Evolutionary conservation across 495 filamentous ascomycete species (phyloP).

Genomic region (Penicillium pulvis): DNA sequence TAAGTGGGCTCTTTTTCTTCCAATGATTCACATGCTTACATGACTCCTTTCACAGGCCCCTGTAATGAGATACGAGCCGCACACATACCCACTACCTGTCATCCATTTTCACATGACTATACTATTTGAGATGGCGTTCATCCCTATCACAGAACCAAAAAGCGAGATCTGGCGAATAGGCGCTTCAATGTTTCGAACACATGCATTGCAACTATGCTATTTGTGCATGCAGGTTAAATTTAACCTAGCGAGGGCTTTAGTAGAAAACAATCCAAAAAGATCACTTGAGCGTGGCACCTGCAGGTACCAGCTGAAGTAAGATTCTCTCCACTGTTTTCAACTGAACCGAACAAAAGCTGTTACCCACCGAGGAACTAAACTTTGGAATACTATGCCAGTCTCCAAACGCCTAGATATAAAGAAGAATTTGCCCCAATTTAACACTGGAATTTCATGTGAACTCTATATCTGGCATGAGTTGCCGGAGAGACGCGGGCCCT

Average conservation of each 20-base stretch:
- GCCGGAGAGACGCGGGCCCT: slow-evolving; percentile 34
- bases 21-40: slow-evolving; percentile 2
- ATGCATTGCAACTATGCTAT: slow-evolving; percentile 7
- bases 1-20: slow-evolving; percentile 25
- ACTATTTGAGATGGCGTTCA: background rate
- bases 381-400: background rate
- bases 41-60: slow-evolving; percentile 29
- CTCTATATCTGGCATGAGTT: slow-evolving; percentile 26
- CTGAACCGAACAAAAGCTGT: background rate
- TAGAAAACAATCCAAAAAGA: background rate
- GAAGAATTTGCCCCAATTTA: background rate
- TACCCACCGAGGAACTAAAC: background rate
- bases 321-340: background rate
- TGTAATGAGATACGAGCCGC: slow-evolving; percentile 37
- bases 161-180: background rate
- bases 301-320: background rate
- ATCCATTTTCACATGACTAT: slow-evolving; percentile 13
- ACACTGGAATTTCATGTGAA: background rate
- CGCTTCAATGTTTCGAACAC: slow-evolving; percentile 2
- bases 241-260: background rate
- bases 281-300: background rate
- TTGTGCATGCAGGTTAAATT: background rate
- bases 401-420: background rate
- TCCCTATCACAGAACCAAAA: background rate
- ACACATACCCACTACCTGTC: slow-evolving; percentile 22